Base-by-base conservation (phyloP, 768 basidiomycete genomes). In the Leucosporidium scottii region DNA sequence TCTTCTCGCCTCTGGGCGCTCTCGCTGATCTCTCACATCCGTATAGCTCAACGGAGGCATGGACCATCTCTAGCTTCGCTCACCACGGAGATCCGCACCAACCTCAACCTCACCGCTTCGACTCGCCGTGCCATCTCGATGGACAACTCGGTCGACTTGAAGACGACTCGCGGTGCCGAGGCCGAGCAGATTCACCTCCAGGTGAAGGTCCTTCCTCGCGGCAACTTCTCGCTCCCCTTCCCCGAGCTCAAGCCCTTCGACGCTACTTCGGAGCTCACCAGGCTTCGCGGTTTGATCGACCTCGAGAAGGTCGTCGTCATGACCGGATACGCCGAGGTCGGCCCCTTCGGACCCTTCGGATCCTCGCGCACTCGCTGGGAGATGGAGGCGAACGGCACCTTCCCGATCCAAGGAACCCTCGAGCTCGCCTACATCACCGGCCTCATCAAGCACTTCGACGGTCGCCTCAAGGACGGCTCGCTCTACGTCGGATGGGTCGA, bases 401-500 rank as follows among this genome's bases (percentile, higher is more conserved):
- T 98, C 79, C 92, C 93, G 2, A 93, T 98, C 74, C 89, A 96
- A 78, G 96, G 96, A 25, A 91, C 91, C 76, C 96, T 99, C 75
- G 96, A 99, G 81, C 94, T 99, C 90, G 93, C 94, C 4, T 99
- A 94, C 93, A 87, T 98, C 79, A 98, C 93, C 91, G 94, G 96
- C 51, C 86, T 85, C 80, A 96, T 98, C 84, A 96, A 93, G 79
- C 93, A 99, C 82, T 94, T 97, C 79, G 91, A 99, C 73, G 96
- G 96, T 23, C 92, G 92, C 66, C 84, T 98, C 73, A 93, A 94
- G 81, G 86, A 89, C 73, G 92, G 91, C 54, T 85, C 89, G 39
- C 83, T 94, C 39, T 89, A 97, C 76, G 94, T 99, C 73, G 96
- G 96, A 44, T 99, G 96, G 96, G 93, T 97, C 59, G 94, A 98